These are phyloP conservation scores for Triticum dicoccoides DNA, from an alignment of 176 grass and related monocot species.

Conservation along the genomic window DNA sequence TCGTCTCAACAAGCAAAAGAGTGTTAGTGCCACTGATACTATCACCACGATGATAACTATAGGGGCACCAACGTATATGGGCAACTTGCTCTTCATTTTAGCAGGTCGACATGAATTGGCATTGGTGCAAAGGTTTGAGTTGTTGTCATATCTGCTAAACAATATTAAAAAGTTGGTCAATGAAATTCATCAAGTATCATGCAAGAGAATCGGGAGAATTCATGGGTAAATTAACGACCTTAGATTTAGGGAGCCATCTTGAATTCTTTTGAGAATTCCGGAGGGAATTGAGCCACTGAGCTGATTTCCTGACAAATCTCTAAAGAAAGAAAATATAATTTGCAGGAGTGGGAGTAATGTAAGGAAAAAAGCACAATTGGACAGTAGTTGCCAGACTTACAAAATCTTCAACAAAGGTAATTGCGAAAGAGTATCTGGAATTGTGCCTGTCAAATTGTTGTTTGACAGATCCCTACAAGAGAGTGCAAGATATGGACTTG, in stretches of 20 bases:
- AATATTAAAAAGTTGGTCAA: no score
- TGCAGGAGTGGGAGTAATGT: background rate
- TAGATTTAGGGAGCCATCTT: slow-evolving; percentile 41
- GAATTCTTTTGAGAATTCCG: slow-evolving; percentile 32
- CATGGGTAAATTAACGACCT: slow-evolving; percentile 21
- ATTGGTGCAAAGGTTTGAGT: slow-evolving; percentile 41
- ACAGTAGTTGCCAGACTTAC: slow-evolving; percentile 37
- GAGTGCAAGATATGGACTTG: background rate
- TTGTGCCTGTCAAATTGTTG: slow-evolving; percentile 55
- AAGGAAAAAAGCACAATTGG: background rate
- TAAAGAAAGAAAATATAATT: background rate
- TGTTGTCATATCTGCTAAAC: slow-evolving; percentile 40
- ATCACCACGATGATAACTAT: slow-evolving; percentile 28
- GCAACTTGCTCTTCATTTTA: slow-evolving; percentile 30
- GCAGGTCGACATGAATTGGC: slow-evolving; percentile 26
- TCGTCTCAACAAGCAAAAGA: slow-evolving; percentile 19
- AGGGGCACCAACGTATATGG: slow-evolving; percentile 36
- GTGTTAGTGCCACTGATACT: background rate
- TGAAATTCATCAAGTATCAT: no score
- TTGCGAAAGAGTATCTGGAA: slow-evolving; percentile 49
- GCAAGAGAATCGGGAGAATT: no score
- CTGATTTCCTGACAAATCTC: slow-evolving; percentile 52
- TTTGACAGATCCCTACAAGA: slow-evolving; percentile 62
- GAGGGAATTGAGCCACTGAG: slow-evolving; percentile 47
- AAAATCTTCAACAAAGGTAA: slow-evolving; percentile 34